Percentiles rank a stretch among this genome's conserved stretches.
phyloP scores from a whole-genome alignment of 441 rosid species.

The Macaranga tanarius region DNA sequence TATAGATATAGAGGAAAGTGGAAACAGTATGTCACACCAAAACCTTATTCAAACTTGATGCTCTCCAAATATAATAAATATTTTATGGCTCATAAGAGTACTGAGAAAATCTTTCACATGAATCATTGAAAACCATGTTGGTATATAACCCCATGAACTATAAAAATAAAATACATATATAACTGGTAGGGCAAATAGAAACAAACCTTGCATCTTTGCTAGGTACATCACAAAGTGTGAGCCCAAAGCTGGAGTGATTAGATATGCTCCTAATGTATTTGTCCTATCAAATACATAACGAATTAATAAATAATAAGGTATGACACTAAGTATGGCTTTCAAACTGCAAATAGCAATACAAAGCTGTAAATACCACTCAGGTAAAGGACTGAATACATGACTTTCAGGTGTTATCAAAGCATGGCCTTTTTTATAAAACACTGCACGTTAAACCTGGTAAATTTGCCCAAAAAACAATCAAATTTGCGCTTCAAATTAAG shows the following conservation, averaged over 20 bases:
- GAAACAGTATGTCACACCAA: background rate
- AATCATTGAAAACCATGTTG: background rate
- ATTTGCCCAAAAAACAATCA: constrained; percentile 49
- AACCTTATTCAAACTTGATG: background rate
- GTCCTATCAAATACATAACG: constrained; percentile 50
- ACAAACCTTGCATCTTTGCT: constrained; percentile 81
- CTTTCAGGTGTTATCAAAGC: constrained; percentile 87
- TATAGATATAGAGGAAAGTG: no score
- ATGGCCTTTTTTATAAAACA: constrained; percentile 67
- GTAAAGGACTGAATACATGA: constrained; percentile 87
- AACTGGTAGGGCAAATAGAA: constrained; percentile 12
- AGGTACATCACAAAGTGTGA: constrained; percentile 90
- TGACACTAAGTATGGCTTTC: background rate
- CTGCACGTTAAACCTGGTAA: constrained; percentile 96
- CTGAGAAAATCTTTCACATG: background rate
- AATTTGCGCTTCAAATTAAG: background rate
- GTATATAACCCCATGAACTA: background rate
- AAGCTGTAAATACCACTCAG: constrained; percentile 61
- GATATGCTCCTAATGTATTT: constrained; percentile 75
- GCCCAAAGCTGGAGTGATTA: constrained; percentile 84
- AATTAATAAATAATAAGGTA: constrained; percentile 18
- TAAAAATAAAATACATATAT: constrained; percentile 14
- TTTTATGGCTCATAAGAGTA: background rate
- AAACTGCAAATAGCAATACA: constrained; percentile 21
- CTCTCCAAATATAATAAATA: constrained; percentile 4